phyloP scores from a whole-genome alignment of 805 yeast species.

The Hanseniaspora taiwanica region DNA sequence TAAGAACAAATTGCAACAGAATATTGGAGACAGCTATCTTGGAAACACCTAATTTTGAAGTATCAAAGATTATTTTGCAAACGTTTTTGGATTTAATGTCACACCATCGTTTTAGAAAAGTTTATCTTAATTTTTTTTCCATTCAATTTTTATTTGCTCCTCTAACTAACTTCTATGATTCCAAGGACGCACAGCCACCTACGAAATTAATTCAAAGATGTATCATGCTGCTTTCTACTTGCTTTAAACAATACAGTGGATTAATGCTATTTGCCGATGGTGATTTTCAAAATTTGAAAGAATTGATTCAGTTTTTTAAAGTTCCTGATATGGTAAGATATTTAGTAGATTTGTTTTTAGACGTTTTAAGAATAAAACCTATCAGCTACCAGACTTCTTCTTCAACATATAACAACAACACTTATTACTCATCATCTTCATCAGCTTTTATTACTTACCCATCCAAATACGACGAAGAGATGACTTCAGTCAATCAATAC shows the following conservation, averaged over 20 bases:
- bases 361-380: slow-evolving; percentile 46
- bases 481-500: slow-evolving; percentile 43
- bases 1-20: slow-evolving; percentile 34
- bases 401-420: no score
- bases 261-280: slow-evolving; percentile 48
- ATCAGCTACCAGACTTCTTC: slow-evolving; percentile 38
- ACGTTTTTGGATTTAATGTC: slow-evolving; percentile 19
- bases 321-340: slow-evolving; percentile 43
- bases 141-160: slow-evolving; percentile 21
- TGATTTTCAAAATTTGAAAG: slow-evolving; percentile 40
- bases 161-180: slow-evolving; percentile 2
- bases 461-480: slow-evolving; percentile 29
- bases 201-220: slow-evolving; percentile 43
- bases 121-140: slow-evolving; percentile 38
- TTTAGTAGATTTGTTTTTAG: slow-evolving; percentile 58
- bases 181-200: background rate
- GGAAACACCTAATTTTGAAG: slow-evolving; percentile 15
- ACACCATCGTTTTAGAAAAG: slow-evolving; percentile 17
- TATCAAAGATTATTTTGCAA: slow-evolving; percentile 17
- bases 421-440: no score
- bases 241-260: slow-evolving; percentile 70
- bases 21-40: slow-evolving; percentile 23
- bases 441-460: slow-evolving; percentile 7
- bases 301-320: slow-evolving; percentile 52
- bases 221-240: slow-evolving; percentile 42